These are phyloP conservation scores for Coniochaeta prunicola DNA, from an alignment of 2,329 filamentous ascomycete species.

Conservation along the genomic window DNA sequence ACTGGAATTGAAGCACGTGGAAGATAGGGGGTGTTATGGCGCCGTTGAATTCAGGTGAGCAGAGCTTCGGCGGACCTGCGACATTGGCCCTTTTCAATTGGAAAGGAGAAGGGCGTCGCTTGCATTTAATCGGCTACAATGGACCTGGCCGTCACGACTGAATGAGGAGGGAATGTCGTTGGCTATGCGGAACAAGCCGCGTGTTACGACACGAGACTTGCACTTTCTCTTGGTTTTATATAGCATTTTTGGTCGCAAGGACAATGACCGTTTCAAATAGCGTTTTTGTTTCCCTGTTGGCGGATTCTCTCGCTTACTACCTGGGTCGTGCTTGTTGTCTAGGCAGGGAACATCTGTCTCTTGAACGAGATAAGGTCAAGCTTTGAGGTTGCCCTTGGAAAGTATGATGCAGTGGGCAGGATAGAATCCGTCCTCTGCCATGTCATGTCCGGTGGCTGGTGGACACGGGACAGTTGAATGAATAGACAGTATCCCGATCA, in stretches of 20 bases:
- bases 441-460: too few species aligned
- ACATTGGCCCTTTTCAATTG: neutral
- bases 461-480: neutral
- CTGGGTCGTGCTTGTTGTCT: neutral
- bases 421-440: neutral
- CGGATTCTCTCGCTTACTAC: neutral
- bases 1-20: constrained; percentile 81
- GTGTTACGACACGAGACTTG: neutral
- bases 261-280: neutral
- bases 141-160: constrained; percentile 13
- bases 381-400: neutral
- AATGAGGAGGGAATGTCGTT: neutral
- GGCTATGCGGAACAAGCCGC: constrained; percentile 2
- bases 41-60: constrained; percentile 81
- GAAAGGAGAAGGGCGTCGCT: neutral
- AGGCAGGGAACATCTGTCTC: neutral
- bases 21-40: constrained; percentile 74
- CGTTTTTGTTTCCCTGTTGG: neutral
- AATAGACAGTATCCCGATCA: neutral
- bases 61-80: neutral
- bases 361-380: neutral
- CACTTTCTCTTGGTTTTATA: neutral
- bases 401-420: neutral
- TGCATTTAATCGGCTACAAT: neutral
- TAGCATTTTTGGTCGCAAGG: neutral